Evolutionary conservation across 345 rosid species (phyloP), one percentile per base, ranked within the genome.

Genomic region (Eucalyptus sideroxylon): DNA sequence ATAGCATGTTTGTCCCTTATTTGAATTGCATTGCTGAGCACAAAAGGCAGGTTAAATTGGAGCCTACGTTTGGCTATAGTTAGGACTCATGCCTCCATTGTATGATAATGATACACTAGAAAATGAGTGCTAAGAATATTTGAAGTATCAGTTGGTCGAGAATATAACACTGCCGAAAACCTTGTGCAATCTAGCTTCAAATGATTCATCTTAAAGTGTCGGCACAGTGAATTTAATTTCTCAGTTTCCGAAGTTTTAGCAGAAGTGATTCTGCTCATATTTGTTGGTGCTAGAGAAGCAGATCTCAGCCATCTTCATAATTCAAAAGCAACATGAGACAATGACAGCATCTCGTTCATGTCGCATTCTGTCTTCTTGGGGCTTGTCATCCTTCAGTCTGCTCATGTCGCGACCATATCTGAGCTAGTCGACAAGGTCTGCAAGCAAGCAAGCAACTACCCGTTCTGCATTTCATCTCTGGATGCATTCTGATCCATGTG

Each of bases 401-500:
- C 88, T 91, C 11, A 92, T 92, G 6, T 80, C 88, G 69, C 62
- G 83, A 44, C 67, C 31, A 3, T 60, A 12, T 27, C 62, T 26
- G 67, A 60, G 31, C 67, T 60, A 60, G 59, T 53, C 2, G 4
- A 60, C 31, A 60, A 60, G 60, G 88, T 93, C 59, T 93, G 94
- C 93, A 89, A 88, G 59, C 88, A 86, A 83, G 51, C 93, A 8
- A 87, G 50, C 9, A 65, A 89, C 82, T 89, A 91, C 80, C 11
- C 88, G 16, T 88, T 90, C 89, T 93, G 95, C 27, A 89, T 91
- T 19, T 47, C 87, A 51, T 87, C 94, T 55, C 93, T 94, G 17
- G 59, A 53, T 53, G 59, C 91, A 91, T 88, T 88, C 94, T 11
- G 93, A 94, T 87, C 80, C 88, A 1, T 90, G 93, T 6, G 87